A percentile compares a stretch with the other conserved stretches of the same genome.
These are phyloP conservation scores for Suillus subluteus DNA, from an alignment of 768 basidiomycete species.

Conservation along the genomic window DNA sequence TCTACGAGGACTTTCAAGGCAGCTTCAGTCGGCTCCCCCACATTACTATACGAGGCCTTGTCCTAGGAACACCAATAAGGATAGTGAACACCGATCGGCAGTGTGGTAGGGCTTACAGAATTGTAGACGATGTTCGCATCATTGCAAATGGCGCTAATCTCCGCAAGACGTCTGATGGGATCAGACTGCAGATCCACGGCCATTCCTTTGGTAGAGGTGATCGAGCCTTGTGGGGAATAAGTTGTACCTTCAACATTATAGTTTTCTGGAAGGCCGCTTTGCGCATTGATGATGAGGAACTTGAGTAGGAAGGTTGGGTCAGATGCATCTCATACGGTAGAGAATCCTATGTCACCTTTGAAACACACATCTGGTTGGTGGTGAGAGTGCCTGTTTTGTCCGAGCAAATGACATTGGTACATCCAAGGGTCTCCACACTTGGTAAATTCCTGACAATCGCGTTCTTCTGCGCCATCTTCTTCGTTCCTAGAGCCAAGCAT, in stretches of 20 bases:
- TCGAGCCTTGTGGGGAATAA: constrained; percentile 81
- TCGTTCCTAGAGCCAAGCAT: constrained; percentile 93
- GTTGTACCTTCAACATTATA: constrained; percentile 91
- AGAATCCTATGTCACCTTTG: constrained; percentile 52
- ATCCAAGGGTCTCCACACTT: constrained; percentile 95
- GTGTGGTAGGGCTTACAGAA: constrained; percentile 46
- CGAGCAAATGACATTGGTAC: constrained; percentile 98
- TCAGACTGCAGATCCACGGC: constrained; percentile 62
- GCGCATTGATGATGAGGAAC: constrained; percentile 76
- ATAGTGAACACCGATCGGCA: background rate
- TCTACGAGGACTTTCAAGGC: constrained; percentile 94
- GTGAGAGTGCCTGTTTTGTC: constrained; percentile 98
- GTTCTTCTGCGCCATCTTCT: constrained; percentile 99
- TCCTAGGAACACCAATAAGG: constrained; percentile 53
- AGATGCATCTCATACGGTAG: background rate
- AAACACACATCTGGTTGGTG: constrained; percentile 97
- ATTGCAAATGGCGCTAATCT: constrained; percentile 93
- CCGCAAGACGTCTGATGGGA: constrained; percentile 82
- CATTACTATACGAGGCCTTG: constrained; percentile 73
- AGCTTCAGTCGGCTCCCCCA: constrained; percentile 98
- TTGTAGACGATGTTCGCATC: constrained; percentile 91
- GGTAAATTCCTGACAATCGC: constrained; percentile 97
- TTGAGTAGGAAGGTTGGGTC: constrained; percentile 33
- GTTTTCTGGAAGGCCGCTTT: constrained; percentile 55
- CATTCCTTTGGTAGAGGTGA: constrained; percentile 70